Base-by-base conservation (phyloP, 2,329 filamentous ascomycete genomes). In the Penicillium sp. region DNA sequence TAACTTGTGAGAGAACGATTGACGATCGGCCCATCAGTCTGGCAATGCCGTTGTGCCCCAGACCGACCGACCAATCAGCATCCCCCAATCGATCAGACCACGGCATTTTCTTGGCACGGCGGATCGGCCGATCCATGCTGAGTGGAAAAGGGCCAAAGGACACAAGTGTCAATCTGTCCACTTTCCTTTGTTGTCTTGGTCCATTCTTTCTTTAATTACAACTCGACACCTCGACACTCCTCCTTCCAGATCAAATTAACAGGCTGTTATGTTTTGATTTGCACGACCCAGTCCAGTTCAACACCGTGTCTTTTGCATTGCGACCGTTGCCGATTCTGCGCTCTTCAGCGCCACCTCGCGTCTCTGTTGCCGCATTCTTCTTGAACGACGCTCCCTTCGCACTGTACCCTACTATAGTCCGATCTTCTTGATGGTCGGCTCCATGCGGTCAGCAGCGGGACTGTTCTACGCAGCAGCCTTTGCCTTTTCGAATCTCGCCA, bases 381-480 rank as follows among this genome's bases (percentile, higher is more conserved):
- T 22, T 28, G 33, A 26, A 33, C 26, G 1, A 56, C 37, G 10
- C 17, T 56, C 28, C 9, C 26, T 56, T 53, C 12, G 7, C 35
- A 15, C 12, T 37, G 5, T 15, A 15, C 35, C 10, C 49, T 33
- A 19, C 28, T 15, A 53, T 53, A 53, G 17, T 22, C 17, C 17
- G 22, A 13, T n/a, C 22, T 22, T 47, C 19, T 22, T n/a, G 17
- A 60, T 53, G 30, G 55, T 59, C 22, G 24, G 28, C 61, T 71
- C 67, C 42, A 87, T 87, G 85, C 83, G 80, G 69, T 76, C 81
- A 60, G 83, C 84, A 58, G 80, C 83, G 61, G 81, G 81, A 66
- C 73, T 84, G 45, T 88, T 89, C 76, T 89, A 86, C 75, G 80
- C 89, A 60, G 87, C 86, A 59, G 80, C 88, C 65, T 88, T 89